Base-by-base conservation (phyloP, 1,139 yeast genomes). In the Blastobotrys elegans region DNA sequence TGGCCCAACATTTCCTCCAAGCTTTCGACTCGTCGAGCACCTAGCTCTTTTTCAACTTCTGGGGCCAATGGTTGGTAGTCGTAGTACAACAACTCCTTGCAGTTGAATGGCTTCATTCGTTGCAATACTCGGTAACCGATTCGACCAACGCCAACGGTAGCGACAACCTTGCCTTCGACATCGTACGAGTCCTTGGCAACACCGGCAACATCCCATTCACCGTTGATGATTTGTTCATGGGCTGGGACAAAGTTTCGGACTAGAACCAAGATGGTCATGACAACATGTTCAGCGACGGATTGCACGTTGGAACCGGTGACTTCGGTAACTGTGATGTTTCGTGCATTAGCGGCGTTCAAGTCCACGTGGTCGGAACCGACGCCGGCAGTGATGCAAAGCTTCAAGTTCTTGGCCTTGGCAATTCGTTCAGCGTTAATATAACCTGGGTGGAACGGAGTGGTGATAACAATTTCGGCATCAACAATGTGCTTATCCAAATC, bases 331-430 rank as follows among this genome's bases (percentile, higher is more conserved):
- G 84, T 75, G 59, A 85, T 77, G 54, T 73, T 70, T 49, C 68
- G 65, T 60, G 78, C 77, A 64, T 83, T 82, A 56, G 89, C 88
- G 56, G 86, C 86, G 56, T 75, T 74, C 60, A 85, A 74, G 60
- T 84, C 94, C 54, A 84, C 73, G 66, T 85, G 94, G 64, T 85
- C 95, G 11, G 88, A 81, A 6, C 95, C 95, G 52, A 85, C 90
- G 56, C 94, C 95, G 7, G 94, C 94, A 46, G 92, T 85, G 58
- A 84, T 72, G 54, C 84, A 74, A 50, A 82, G 64, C 70, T 84
- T 84, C 67, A 85, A 75, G 53, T 84, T 84, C 62, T 82, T 81
- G 43, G 94, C 92, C 62, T 78, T 77, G 45, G 69, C 80, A 55
- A 85, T 74, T 59, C 94, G 74, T 58, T 79, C 82, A 51, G 72